A percentile compares a stretch with the other conserved stretches of the same genome.
These are phyloP conservation scores for Fusarium foetens DNA, from an alignment of 2,329 filamentous ascomycete genomes.

Conservation along the genomic window DNA sequence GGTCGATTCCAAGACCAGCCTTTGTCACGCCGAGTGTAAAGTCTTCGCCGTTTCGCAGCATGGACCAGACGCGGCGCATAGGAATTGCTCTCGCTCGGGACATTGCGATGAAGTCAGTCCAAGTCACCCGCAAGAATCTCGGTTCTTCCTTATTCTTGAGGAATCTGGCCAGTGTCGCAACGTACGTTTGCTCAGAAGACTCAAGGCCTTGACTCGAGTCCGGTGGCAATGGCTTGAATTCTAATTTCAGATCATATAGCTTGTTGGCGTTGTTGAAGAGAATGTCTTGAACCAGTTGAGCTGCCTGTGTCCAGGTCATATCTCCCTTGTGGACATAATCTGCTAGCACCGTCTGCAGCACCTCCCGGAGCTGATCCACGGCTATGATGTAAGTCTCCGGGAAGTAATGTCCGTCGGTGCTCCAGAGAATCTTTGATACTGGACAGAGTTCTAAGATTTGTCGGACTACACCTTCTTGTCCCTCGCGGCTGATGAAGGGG, in stretches of 20 bases:
- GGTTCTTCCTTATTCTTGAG: slow-evolving; percentile 60
- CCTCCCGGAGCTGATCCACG: slow-evolving; percentile 76
- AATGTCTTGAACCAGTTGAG: slow-evolving; percentile 71
- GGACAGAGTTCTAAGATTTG: slow-evolving; percentile 81
- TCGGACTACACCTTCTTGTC: slow-evolving; percentile 75
- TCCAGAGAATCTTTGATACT: slow-evolving; percentile 80
- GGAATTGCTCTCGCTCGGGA: slow-evolving; percentile 75
- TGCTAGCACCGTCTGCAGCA: slow-evolving; percentile 72
- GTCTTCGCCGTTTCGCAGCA: slow-evolving; percentile 57
- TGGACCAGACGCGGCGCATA: slow-evolving; percentile 62
- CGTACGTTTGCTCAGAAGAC: slow-evolving; percentile 6
- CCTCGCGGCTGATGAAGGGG: slow-evolving; percentile 78
- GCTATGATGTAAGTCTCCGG: slow-evolving; percentile 82
- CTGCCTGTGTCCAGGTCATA: slow-evolving; percentile 69
- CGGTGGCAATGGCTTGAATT: slow-evolving; percentile 47
- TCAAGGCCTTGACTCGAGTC: slow-evolving; percentile 1
- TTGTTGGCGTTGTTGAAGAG: slow-evolving; percentile 81
- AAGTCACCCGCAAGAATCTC: slow-evolving; percentile 78
- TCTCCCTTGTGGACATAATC: slow-evolving; percentile 74
- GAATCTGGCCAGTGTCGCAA: slow-evolving; percentile 47
- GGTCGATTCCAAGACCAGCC: slow-evolving; percentile 72
- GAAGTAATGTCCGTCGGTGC: slow-evolving; percentile 82
- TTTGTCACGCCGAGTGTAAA: slow-evolving; percentile 69
- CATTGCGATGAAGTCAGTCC: slow-evolving; percentile 80
- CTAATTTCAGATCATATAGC: slow-evolving; percentile 72